These are phyloP conservation scores for Quercus variabilis DNA, from an alignment of 306 rosid species.

Conservation along the genomic window DNA sequence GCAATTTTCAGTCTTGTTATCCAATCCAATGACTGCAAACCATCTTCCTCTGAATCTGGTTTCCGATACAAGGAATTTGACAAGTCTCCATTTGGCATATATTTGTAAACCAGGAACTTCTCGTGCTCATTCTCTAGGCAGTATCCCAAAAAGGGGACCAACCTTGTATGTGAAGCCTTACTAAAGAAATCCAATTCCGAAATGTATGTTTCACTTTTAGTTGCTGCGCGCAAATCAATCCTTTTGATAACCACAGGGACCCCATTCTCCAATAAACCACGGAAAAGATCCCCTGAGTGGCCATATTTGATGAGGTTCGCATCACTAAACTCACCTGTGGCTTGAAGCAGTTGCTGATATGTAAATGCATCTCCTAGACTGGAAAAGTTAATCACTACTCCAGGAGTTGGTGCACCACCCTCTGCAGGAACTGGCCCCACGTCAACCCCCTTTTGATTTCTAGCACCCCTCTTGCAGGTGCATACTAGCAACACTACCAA, in stretches of 20 bases:
- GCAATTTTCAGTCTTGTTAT: constrained; percentile 94
- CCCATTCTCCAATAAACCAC: constrained; percentile 76
- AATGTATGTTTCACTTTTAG: constrained; percentile 54
- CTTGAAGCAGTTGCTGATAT: constrained; percentile 74
- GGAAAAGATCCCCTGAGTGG: constrained; percentile 79
- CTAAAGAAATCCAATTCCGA: constrained; percentile 73
- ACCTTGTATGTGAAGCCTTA: constrained; percentile 66
- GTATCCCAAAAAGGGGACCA: constrained; percentile 80
- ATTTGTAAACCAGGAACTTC: constrained; percentile 81
- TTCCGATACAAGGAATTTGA: constrained; percentile 64
- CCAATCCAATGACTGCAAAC: constrained; percentile 91
- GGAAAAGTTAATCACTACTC: constrained; percentile 44
- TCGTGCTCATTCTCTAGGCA: constrained; percentile 83
- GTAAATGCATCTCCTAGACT: constrained; percentile 69
- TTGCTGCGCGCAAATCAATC: constrained; percentile 44
- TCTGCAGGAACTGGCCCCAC: constrained; percentile 56
- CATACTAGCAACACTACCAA: constrained; percentile 34
- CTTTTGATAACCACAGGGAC: constrained; percentile 61
- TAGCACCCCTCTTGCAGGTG: constrained; percentile 34
- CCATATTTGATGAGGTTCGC: constrained; percentile 71
- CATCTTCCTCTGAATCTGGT: constrained; percentile 49
- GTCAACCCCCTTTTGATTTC: constrained; percentile 48
- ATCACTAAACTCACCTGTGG: constrained; percentile 61
- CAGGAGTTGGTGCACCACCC: constrained; percentile 45
- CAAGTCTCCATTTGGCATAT: constrained; percentile 80